Evolutionary conservation across 768 basidiomycete genomes (phyloP), one percentile per base, ranked within the genome.

Genomic region (Stropharia rugosoannulata): DNA sequence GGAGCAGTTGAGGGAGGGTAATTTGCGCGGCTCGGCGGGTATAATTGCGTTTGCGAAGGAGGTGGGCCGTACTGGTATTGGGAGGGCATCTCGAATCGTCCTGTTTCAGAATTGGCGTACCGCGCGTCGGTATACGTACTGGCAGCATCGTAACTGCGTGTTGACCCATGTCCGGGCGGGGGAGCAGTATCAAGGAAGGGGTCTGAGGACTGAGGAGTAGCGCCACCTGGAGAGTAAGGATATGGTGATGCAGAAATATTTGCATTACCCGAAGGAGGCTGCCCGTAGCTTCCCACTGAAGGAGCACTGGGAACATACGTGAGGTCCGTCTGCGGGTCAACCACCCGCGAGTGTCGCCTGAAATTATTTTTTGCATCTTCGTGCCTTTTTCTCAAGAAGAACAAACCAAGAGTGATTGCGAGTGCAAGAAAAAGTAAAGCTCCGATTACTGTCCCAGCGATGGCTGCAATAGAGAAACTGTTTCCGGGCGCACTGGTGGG

Each of bases 371-470:
- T 11, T 5, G 32, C 15, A 10, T 54, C 54, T 61, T 71, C 66
- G 29, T 65, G 66, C 43, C 42, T 71, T 61, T 60, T 79, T 66
- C 62, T 70, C 55, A 85, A 60, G 70, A 75, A 82, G 65, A 82
- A 85, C 8, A 83, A 63, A 7, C 73, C 79, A 15, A 87, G 68
- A 3, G 79, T 77, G 27, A 81, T 70, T 19, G 79, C 64, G 13
- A 76, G 76, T n/a, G 82, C 78, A 18, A 85, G 62, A 54, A 82
- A 83, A 36, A 84, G 59, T 29, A 86, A 65, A 29, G 69, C 77
- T 44, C 84, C 83, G 38, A 83, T 74, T 9, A 80, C 80, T 22
- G 78, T 77, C 22, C 78, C 82, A 7, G 77, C 77, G 45, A 85
- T 79, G 43, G 76, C 78, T 27, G 76, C 78, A 5, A 74, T 73